Percentiles rank a stretch among this genome's conserved stretches.
Evolutionary conservation across 805 yeast genomes (phyloP).

Genomic region (Yarrowia phangngaensis): DNA sequence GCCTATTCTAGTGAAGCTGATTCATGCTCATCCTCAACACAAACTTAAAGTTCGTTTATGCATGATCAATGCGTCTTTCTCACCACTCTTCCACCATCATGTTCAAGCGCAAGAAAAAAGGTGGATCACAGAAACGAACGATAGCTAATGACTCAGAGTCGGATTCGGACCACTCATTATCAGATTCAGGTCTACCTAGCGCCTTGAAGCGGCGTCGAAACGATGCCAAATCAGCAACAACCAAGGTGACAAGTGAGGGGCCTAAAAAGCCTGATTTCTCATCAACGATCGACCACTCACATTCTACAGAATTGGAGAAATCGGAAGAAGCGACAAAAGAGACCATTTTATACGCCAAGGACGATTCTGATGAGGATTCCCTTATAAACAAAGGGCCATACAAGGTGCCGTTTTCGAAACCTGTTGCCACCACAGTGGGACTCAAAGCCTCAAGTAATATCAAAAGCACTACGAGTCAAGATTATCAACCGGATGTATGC

Average conservation of each 20-base stretch:
- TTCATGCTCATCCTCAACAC: no score
- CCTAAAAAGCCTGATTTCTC: conserved; percentile 3
- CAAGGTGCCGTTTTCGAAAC: conserved; percentile 4
- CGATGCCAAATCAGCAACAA: no score
- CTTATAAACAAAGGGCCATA: background rate
- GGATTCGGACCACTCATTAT: no score
- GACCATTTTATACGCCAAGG: conserved; percentile 4
- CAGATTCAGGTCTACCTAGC: no score
- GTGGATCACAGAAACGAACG: no score
- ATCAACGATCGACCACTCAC: conserved; percentile 1
- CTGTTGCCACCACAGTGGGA: conserved; percentile 34
- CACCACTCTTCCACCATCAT: no score
- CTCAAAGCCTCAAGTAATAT: conserved; percentile 47
- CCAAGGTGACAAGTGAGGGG: background rate
- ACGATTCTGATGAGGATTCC: background rate
- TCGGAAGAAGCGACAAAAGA: conserved; percentile 16
- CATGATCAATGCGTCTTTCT: no score
- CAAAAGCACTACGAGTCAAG: conserved; percentile 64
- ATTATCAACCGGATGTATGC: conserved; percentile 90
- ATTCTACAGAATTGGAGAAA: background rate
- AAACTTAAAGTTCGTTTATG: no score
- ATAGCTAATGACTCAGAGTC: no score
- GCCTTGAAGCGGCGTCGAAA: no score
- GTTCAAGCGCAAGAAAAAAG: no score
- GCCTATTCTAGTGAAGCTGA: no score